These are phyloP conservation scores for Dactylellina sp. DNA, from an alignment of 2,329 filamentous ascomycete genomes.

Conservation along the genomic window DNA sequence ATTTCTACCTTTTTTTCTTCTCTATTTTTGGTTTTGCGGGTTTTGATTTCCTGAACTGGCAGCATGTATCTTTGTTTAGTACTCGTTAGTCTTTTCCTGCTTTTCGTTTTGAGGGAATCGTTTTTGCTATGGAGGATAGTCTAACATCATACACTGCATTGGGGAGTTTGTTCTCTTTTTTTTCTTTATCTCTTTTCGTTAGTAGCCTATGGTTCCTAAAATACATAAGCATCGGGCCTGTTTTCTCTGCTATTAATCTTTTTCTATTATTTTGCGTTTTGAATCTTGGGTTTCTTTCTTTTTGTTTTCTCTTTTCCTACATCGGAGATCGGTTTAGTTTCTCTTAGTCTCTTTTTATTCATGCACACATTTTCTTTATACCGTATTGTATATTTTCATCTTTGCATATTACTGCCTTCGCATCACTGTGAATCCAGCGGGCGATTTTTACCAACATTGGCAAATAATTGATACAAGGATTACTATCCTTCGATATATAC, in stretches of 20 bases:
- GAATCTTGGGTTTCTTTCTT: conserved; percentile 25
- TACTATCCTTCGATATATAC: conserved; percentile 26
- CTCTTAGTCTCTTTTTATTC: conserved; percentile 27
- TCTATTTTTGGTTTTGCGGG: conserved; percentile 9
- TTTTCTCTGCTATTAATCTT: conserved; percentile 46
- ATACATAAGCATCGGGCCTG: conserved; percentile 44
- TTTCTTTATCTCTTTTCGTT: conserved; percentile 14
- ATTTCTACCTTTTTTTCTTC: conserved; percentile 10
- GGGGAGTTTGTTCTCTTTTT: conserved; percentile 47
- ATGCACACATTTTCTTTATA: conserved; percentile 23
- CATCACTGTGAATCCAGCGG: conserved; percentile 32
- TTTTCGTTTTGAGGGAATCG: conserved; percentile 37
- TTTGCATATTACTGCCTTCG: conserved; percentile 40
- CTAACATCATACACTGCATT: conserved; percentile 56
- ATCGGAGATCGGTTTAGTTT: conserved; percentile 40
- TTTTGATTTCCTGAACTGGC: conserved; percentile 42
- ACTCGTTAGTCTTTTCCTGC: conserved; percentile 22
- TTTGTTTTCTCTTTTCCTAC: conserved; percentile 13
- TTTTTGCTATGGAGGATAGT: conserved; percentile 47
- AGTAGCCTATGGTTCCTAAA: conserved; percentile 18
- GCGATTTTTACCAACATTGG: conserved; percentile 30
- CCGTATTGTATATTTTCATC: conserved; percentile 48
- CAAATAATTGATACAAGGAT: conserved; percentile 38
- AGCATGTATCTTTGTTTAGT: conserved; percentile 44
- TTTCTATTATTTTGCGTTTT: conserved; percentile 16